Evolutionary conservation across 139 green algal genomes (phyloP).

Genomic region (Coelastrella sp.): DNA sequence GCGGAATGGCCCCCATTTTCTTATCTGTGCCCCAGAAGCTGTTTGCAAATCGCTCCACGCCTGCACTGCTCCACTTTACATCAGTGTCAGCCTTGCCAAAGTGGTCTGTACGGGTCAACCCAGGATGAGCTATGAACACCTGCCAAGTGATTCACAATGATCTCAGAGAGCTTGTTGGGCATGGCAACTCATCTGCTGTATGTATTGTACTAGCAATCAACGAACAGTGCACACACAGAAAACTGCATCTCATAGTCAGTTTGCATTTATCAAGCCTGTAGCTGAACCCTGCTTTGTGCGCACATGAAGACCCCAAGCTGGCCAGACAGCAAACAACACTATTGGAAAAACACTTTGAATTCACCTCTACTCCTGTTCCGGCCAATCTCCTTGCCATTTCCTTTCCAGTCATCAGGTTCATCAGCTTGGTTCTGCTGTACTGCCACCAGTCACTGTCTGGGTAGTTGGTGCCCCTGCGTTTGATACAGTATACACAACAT

Average conservation of each 20-base stretch:
- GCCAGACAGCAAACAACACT: background rate
- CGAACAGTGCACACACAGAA: no score
- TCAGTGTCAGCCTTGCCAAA: constrained; percentile 59
- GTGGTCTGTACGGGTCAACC: constrained; percentile 49
- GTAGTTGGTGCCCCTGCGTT: constrained; percentile 48
- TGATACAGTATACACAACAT: no score
- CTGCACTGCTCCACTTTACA: constrained; percentile 50
- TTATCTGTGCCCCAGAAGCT: constrained; percentile 49
- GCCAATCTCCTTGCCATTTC: constrained; percentile 43
- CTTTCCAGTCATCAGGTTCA: constrained; percentile 54
- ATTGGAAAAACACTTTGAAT: background rate
- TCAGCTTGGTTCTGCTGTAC: constrained; percentile 58
- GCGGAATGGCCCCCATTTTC: constrained; percentile 44
- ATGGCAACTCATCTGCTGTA: no score
- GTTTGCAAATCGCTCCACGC: constrained; percentile 56
- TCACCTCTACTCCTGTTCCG: constrained; percentile 39
- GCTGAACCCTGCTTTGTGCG: no score
- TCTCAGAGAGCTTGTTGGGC: no score
- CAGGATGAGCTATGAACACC: constrained; percentile 38
- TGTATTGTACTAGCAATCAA: no score
- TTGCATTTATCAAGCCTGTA: no score
- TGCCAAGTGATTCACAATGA: no score
- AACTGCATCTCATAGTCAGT: no score
- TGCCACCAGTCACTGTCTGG: constrained; percentile 56
- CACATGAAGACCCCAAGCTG: no score